A percentile compares a stretch with the other conserved stretches of the same genome.
Conservation (phyloP, 306 rosid genomes). For the Trifolium repens region DNA sequence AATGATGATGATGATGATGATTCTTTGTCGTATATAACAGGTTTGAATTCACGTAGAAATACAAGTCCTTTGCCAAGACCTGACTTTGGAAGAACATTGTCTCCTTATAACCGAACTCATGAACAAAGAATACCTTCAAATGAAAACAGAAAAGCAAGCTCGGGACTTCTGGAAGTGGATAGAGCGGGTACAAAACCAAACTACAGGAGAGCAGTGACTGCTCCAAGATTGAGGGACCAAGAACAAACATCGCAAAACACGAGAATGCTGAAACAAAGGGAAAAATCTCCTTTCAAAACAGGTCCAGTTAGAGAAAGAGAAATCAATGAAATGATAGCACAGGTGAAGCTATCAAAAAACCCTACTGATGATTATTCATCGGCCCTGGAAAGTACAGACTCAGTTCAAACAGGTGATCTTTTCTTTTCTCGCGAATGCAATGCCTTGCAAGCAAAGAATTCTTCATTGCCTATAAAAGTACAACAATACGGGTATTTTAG, state of each 20-base stretch:
- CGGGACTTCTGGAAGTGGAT: slow-evolving; percentile 25
- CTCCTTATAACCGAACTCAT: slow-evolving; percentile 49
- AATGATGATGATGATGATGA: background rate
- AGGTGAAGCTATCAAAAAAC: slow-evolving; percentile 50
- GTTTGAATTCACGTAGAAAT: slow-evolving; percentile 48
- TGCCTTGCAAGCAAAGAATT: slow-evolving; percentile 45
- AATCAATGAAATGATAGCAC: slow-evolving; percentile 69
- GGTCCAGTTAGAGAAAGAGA: slow-evolving; percentile 70
- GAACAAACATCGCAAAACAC: slow-evolving; percentile 42
- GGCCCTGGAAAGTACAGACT: slow-evolving; percentile 58
- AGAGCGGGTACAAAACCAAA: slow-evolving; percentile 51
- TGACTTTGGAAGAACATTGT: slow-evolving; percentile 53
- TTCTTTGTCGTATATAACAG: slow-evolving; percentile 27
- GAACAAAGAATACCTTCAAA: slow-evolving; percentile 34
- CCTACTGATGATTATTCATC: slow-evolving; percentile 30
- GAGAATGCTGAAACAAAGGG: slow-evolving; percentile 43
- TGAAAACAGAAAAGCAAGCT: slow-evolving; percentile 29
- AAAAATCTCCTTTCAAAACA: slow-evolving; percentile 42
- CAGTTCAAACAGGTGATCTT: slow-evolving; percentile 73
- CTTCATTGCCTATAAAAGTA: slow-evolving; percentile 39
- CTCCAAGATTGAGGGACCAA: slow-evolving; percentile 67
- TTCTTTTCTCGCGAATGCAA: slow-evolving; percentile 75
- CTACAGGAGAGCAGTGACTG: slow-evolving; percentile 61
- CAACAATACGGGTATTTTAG: slow-evolving; percentile 37
- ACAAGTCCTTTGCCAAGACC: slow-evolving; percentile 61